These are phyloP conservation scores for Suhomyces maxii DNA, from an alignment of 1,139 yeast genomes.

Conservation along the genomic window DNA sequence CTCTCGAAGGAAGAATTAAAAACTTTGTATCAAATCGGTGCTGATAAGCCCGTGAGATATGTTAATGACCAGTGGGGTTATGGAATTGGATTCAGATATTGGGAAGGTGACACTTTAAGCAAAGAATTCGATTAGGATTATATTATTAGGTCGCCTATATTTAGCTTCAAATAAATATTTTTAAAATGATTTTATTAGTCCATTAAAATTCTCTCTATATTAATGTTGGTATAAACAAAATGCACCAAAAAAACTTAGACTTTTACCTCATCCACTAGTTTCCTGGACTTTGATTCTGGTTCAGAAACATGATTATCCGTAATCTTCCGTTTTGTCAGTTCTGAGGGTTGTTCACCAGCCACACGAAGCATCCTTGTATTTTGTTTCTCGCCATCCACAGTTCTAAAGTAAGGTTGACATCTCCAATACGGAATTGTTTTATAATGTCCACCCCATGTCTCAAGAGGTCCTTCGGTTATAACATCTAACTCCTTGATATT, in stretches of 20 bases:
- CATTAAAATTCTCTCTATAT: no score
- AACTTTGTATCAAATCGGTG: constrained; percentile 44
- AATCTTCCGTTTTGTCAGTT: not conserved
- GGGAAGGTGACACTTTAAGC: constrained; percentile 33
- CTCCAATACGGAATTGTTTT: constrained; percentile 93
- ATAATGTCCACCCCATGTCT: constrained; percentile 76
- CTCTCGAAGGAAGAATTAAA: constrained; percentile 45
- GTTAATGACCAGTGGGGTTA: constrained; percentile 38
- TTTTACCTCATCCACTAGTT: not conserved
- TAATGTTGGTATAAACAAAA: no score
- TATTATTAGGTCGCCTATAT: no score
- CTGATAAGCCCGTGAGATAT: constrained; percentile 40
- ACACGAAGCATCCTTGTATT: constrained; percentile 42
- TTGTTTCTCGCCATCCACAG: constrained; percentile 67
- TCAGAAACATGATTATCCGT: not conserved
- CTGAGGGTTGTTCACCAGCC: constrained; percentile 22
- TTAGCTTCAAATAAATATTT: no score
- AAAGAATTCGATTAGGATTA: constrained; percentile 3
- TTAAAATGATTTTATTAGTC: no score
- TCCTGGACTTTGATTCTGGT: not conserved
- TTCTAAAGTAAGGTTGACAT: constrained; percentile 91
- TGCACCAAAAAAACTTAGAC: no score
- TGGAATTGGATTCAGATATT: constrained; percentile 39
- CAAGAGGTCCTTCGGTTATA: constrained; percentile 45
- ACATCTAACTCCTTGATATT: constrained; percentile 50